Conservation (phyloP, 305 asterid genomes). For the Solanum hybrid region DNA sequence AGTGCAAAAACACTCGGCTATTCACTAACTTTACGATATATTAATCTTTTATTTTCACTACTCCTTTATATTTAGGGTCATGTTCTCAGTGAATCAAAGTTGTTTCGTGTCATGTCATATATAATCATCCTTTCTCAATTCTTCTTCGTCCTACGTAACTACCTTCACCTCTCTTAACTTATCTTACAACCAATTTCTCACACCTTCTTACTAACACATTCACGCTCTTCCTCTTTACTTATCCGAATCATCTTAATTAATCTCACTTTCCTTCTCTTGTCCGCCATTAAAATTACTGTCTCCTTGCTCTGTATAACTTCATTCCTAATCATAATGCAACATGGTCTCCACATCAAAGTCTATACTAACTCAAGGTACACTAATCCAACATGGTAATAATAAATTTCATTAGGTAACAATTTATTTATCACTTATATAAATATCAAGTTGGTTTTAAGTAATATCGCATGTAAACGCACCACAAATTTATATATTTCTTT, state of each 20-base stretch:
- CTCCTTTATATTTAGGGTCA: neutral
- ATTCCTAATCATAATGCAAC: neutral
- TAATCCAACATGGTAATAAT: neutral
- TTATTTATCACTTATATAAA: neutral
- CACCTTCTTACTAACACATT: neutral
- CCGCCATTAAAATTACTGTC: fast-evolving
- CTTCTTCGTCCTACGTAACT: neutral
- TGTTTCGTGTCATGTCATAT: neutral
- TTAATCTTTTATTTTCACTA: neutral
- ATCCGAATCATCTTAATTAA: neutral
- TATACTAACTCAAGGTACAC: neutral
- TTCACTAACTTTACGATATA: neutral
- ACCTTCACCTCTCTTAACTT: neutral
- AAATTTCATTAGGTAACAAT: neutral
- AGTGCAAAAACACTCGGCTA: neutral
- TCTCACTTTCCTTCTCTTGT: neutral
- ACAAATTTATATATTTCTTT: neutral
- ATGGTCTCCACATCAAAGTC: neutral
- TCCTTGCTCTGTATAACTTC: neutral
- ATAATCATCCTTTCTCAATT: neutral
- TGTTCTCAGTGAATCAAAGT: neutral
- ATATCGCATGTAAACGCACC: neutral
- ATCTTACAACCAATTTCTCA: neutral
- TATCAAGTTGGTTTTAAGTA: neutral
- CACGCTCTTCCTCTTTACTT: neutral